These are phyloP conservation scores for Sclerotinia nivalis DNA, from an alignment of 2,329 filamentous ascomycete species.

Conservation along the genomic window DNA sequence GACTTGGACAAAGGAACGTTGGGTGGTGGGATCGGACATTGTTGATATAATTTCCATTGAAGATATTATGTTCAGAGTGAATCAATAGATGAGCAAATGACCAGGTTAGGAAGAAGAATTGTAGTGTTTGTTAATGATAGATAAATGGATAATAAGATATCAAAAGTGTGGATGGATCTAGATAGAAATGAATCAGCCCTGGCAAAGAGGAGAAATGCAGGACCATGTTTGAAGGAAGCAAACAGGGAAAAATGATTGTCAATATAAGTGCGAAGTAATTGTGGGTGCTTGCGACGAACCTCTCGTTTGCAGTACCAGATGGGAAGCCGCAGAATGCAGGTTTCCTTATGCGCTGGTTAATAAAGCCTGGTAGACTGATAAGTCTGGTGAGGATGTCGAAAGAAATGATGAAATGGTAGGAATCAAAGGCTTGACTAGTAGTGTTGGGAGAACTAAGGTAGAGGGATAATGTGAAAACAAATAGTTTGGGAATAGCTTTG, in stretches of 20 bases:
- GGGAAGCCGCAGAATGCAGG: neutral
- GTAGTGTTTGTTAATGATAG: conserved; percentile 3
- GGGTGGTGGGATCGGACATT: neutral
- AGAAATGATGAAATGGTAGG: neutral
- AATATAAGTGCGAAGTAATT: neutral
- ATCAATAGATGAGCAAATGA: neutral
- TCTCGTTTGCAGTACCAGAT: neutral
- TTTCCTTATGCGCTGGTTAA: neutral
- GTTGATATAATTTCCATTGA: neutral
- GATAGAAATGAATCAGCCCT: neutral
- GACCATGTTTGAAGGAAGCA: neutral
- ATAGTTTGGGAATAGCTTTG: neutral
- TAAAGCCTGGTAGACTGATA: neutral
- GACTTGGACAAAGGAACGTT: neutral
- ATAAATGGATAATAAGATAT: neutral
- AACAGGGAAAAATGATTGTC: neutral
- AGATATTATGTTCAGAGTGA: neutral
- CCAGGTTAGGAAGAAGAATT: neutral
- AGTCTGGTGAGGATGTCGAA: neutral
- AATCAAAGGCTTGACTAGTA: neutral
- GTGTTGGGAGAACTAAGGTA: neutral
- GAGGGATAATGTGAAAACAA: too few relatives aligned
- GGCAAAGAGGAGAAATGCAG: neutral
- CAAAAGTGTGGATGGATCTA: neutral
- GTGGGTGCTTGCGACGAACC: neutral